Evolutionary conservation across 1,139 yeast genomes (phyloP), one percentile per base, ranked within the genome.

Genomic region (Yamadazyma friedrichii): DNA sequence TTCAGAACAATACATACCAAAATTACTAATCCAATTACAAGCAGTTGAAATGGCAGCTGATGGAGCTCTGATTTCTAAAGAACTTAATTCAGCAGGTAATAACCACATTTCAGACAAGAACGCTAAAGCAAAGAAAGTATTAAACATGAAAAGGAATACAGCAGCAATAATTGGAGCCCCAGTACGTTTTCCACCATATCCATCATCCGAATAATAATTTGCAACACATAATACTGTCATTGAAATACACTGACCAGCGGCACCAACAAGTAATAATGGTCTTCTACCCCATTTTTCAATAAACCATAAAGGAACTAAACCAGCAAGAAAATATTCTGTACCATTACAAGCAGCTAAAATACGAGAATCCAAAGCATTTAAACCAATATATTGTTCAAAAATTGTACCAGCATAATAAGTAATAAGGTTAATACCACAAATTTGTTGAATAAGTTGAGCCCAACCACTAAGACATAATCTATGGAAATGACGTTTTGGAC

Each of bases 211-310:
- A 39, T 50, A 51, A 54, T 62, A 61, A n/a, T 58, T 56, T 6
- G 65, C 42, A 28, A 55, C 56, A 2, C 67, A 61, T 37, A 64
- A 55, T 15, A 61, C 52, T 15, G 61, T 64, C 70, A 65, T 65
- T 20, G 59, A 54, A 11, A 59, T 30, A 16, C 66, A 59, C 55
- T 74, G 67, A 47, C 81, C 82, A 35, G 62, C 56, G 22, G 84
- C 79, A 49, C 85, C 85, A 48, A 63, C 62, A 39, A 79, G 54
- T 49, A 80, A 57, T 36, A 78, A 57, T 6, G 68, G 54, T 50
- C 84, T 67, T 61, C 85, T 70, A 40, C 85, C 85, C 42, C 74
- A 56, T 33, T 61, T 59, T 53, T 80, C 85, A 51, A 77, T 66
- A 15, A 76, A 63, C 46, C 59, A 65, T 52, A 66, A 61, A 0